Evolutionary conservation across 202 grass and related monocot species (phyloP), one percentile per base, ranked within the genome.

Genomic region (Zoysia matrella): DNA sequence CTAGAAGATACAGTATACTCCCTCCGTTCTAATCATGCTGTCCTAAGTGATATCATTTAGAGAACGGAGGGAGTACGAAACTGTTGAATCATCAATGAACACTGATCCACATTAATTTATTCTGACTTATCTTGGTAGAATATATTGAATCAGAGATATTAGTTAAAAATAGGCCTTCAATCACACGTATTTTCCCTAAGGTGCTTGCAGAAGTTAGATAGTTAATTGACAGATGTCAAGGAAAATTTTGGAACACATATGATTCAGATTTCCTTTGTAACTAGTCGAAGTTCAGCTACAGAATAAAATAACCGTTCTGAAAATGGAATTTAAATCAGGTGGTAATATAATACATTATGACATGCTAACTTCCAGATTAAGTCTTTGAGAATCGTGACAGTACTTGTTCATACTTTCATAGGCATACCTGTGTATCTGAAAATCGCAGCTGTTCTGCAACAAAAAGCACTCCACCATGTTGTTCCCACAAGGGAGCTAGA

Each of bases 371-470:
- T 71, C 64, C 3, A 0, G 54, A 82, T 2, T 4, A 7, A 65
- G 13, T 71, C 57, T 11, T 52, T 56, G 4, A 47, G 5, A 4
- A 47, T 47, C 63, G 65, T 7, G 16, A 72, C 3, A 36, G 47
- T 41, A 67, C 2, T 52, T 43, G 65, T 30, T 30, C 22, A 30
- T 30, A 30, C 22, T 30, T 67, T 64, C 47, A 67, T 55, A 63
- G 47, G 52, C 11, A 77, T 85, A 98, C 95, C 84, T 98, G 92
- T 52, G 86, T 80, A 90, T 98, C 95, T 89, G 95, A 98, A 77
- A 93, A 86, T 2, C 82, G 86, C 73, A 95, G 83, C 60, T 98
- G 95, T 66, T 98, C 92, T 57, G 95, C 92, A 48, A 86, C 51
- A 77, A 98, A 98, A 78, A 98, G 64, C 40, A 88, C 3, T 69